Evolutionary conservation across 352 stramenopile species (phyloP), one percentile per base, ranked within the genome.

Genomic region (Phytopythium litorale): DNA sequence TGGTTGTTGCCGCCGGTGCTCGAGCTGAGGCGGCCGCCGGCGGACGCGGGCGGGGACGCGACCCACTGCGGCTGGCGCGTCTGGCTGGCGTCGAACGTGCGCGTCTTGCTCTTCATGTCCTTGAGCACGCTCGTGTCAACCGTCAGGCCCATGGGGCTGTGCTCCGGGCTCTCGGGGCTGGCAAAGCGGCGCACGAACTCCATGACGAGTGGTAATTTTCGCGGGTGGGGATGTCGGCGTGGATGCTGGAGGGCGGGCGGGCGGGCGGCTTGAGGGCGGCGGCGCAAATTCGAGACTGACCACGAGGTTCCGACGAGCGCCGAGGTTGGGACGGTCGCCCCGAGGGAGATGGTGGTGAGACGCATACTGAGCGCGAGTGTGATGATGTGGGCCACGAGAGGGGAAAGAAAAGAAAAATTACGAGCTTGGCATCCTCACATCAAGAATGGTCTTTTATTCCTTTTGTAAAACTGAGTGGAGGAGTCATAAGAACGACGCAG

Each of bases 91-190:
- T 68, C 66, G 18, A 66, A 40, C 63, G 68, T 48, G 38, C 62
- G 65, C 55, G 62, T 30, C 54, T 67, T 70, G 28, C 45, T 66
- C 51, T 64, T 63, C 54, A 58, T 66, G 33, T 63, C 58, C 63
- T 76, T 73, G 46, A 66, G 63, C 19, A 72, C 59, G 61, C 62
- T 78, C 28, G 80, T 88, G 73, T 89, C 75, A n/a, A 88, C 78
- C 25, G 67, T 68, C 9, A 84, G 63, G n/a, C 62, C 52, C 30
- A 56, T 33, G 23, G 71, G 60, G 48, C 28, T 7, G 25, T 54
- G 48, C n/a, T 68, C 64, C 21, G 55, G 43, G 16, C 40, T 38
- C 55, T 60, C 55, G 40, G 23, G 55, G 38, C 40, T 56, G 37
- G 64, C 70, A 42, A 80, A 73, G 13, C 72, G 72, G 37, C 72